These are phyloP conservation scores for Phytophthora podocarpi DNA, from an alignment of 352 stramenopile species.

Conservation along the genomic window DNA sequence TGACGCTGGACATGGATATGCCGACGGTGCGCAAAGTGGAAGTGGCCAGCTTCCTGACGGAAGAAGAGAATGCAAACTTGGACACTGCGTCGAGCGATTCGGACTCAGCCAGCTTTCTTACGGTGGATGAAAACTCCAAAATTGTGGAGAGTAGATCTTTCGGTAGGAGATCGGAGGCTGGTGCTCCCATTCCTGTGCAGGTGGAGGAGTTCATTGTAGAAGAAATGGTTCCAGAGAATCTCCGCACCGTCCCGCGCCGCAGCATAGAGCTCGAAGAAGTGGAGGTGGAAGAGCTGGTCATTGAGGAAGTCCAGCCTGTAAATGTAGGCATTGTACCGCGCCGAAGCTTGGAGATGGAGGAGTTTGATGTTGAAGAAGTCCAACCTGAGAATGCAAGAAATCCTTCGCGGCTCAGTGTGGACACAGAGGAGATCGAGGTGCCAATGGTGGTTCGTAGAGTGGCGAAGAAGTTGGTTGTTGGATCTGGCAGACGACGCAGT, in stretches of 20 bases:
- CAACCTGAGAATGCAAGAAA: slow-evolving; percentile 15
- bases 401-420: slow-evolving; percentile 6
- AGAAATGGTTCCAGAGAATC: slow-evolving; percentile 48
- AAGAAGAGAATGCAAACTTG: slow-evolving; percentile 44
- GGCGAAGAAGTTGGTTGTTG: slow-evolving; percentile 47
- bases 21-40: slow-evolving; percentile 48
- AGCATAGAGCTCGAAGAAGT: slow-evolving; percentile 31
- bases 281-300: slow-evolving; percentile 31
- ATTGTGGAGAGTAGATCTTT: slow-evolving; percentile 45
- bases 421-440: slow-evolving; percentile 38
- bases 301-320: slow-evolving; percentile 35
- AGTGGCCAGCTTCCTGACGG: slow-evolving; percentile 55
- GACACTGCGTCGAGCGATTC: slow-evolving; percentile 40
- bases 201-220: slow-evolving; percentile 59
- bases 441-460: slow-evolving; percentile 57
- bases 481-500: slow-evolving; percentile 40
- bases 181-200: slow-evolving; percentile 26
- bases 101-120: slow-evolving; percentile 45
- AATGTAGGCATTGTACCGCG: slow-evolving; percentile 27
- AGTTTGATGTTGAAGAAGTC: slow-evolving; percentile 22
- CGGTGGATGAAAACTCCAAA: slow-evolving; percentile 51
- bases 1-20: slow-evolving; percentile 33
- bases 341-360: slow-evolving; percentile 13
- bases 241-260: slow-evolving; percentile 29
- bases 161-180: slow-evolving; percentile 8